phyloP scores from a whole-genome alignment of 106 monocot species.

The Allium sativum region DNA sequence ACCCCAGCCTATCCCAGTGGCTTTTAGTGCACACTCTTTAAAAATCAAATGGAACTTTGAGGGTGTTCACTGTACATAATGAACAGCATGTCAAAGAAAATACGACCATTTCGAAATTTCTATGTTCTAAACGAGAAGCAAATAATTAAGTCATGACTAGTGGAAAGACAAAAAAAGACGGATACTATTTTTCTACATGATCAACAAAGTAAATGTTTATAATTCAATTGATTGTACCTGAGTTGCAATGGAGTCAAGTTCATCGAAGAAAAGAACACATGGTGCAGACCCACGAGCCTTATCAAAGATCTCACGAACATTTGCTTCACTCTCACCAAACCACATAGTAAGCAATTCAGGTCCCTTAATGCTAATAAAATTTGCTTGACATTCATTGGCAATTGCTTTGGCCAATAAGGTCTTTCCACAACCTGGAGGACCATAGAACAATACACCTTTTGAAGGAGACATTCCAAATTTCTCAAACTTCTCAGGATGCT shows the following conservation, averaged over 20 bases:
- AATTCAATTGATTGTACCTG: conserved; percentile 54
- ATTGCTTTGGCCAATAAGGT: conserved; percentile 89
- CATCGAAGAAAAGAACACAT: conserved; percentile 87
- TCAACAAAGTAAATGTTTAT: too few species aligned
- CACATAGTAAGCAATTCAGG: conserved; percentile 94
- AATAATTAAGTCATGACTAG: too few species aligned
- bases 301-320: conserved; percentile 82
- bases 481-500: conserved; percentile 96
- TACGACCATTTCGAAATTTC: too few species aligned
- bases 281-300: conserved; percentile 80
- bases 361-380: conserved; percentile 91
- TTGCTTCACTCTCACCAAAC: conserved; percentile 97
- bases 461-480: conserved; percentile 97
- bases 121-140: too few species aligned
- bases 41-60: neutral
- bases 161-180: too few species aligned
- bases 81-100: too few species aligned
- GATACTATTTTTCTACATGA: too few species aligned
- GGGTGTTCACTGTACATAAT: too few species aligned
- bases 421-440: conserved; percentile 90
- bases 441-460: conserved; percentile 85
- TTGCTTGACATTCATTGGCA: conserved; percentile 98
- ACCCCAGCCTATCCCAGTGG: too few species aligned
- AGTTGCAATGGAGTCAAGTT: conserved; percentile 86
- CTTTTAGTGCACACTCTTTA: too few species aligned